Evolutionary conservation across 768 basidiomycete genomes (phyloP), one percentile per base, ranked within the genome.

Genomic region (Boletus tomentosulus): DNA sequence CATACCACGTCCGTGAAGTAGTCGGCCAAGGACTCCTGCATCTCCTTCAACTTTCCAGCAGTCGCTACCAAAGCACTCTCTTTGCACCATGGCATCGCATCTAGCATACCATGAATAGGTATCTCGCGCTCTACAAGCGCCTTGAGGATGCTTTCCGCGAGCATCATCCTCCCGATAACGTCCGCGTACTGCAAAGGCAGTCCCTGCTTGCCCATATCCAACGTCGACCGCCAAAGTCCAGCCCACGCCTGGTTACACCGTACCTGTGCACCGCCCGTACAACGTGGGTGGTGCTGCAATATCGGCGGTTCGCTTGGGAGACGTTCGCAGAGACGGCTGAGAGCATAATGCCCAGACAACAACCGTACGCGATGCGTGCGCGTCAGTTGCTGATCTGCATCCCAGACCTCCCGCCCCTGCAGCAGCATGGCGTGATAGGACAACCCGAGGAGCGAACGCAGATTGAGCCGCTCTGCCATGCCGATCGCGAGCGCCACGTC

Each of bases 381-480:
- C 25, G 73, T 73, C 34, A 83, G 68, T n/a, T 61, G 61, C n/a
- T 66, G 58, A 50, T 81, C 80, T 8, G 69, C 56, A 46, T 77
- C 76, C 80, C 81, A 82, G 24, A 66, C 65, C 27, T 76, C 70
- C 37, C 76, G 72, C 15, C 80, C 81, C 59, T 77, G 76, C 15
- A 80, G 67, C 65, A 82, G 71, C 74, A 81, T 77, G 38, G 74
- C 69, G 51, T 79, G 74, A 57, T 82, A 83, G 16, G 79, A 78
- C 56, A 75, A 68, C 12, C 78, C 80, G 55, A 77, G 71, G 19
- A 82, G 71, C 25, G 68, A 63, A 12, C 75, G 73, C 43, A 82
- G 62, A 48, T 74, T 75, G 34, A 78, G 72, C 38, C 78, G 73
- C 57, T 81, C 80, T 38, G 78, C 78, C 48, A 78, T 70, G 16